Conservation (phyloP, 352 stramenopile genomes). For the Globisporangium spiculum region DNA sequence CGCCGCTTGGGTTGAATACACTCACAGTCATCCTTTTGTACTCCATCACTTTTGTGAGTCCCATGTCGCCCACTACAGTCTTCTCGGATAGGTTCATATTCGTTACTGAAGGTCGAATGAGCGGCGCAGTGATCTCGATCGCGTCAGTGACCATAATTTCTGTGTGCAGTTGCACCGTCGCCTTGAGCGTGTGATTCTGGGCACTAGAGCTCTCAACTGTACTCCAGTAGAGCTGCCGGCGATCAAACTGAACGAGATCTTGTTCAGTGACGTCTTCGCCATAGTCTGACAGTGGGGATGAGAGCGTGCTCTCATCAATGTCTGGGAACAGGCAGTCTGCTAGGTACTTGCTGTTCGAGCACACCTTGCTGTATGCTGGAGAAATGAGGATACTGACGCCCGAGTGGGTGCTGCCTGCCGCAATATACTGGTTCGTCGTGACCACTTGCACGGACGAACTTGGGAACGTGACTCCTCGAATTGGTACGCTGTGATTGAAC, state of each 20-base stretch:
- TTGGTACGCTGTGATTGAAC: slow-evolving; percentile 33
- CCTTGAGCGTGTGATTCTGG: slow-evolving; percentile 13
- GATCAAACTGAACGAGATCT: slow-evolving; percentile 33
- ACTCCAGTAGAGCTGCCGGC: slow-evolving; percentile 33
- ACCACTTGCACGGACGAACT: slow-evolving; percentile 8
- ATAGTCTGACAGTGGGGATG: slow-evolving; percentile 35
- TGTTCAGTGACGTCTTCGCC: slow-evolving; percentile 28
- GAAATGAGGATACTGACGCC: slow-evolving; percentile 29
- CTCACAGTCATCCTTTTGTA: slow-evolving; percentile 25
- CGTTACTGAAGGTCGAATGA: slow-evolving; percentile 36
- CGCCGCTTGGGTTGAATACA: slow-evolving; percentile 50
- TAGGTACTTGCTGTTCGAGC: slow-evolving; percentile 25
- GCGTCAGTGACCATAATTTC: slow-evolving; percentile 32
- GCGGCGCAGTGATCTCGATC: slow-evolving; percentile 28
- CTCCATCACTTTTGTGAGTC: slow-evolving; percentile 38
- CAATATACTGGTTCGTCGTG: slow-evolving; percentile 2
- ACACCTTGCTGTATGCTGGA: slow-evolving; percentile 27
- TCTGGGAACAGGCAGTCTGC: slow-evolving; percentile 37
- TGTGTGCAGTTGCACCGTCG: slow-evolving; percentile 31
- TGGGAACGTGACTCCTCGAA: slow-evolving; percentile 13
- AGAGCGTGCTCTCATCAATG: background rate
- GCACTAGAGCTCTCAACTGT: background rate
- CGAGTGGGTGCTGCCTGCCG: background rate
- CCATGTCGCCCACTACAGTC: slow-evolving; percentile 21
- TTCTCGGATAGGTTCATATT: slow-evolving; percentile 5